A percentile compares a stretch with the other conserved stretches of the same genome.
Evolutionary conservation across 768 basidiomycete species (phyloP).

Genomic region (Naganishia onofrii): DNA sequence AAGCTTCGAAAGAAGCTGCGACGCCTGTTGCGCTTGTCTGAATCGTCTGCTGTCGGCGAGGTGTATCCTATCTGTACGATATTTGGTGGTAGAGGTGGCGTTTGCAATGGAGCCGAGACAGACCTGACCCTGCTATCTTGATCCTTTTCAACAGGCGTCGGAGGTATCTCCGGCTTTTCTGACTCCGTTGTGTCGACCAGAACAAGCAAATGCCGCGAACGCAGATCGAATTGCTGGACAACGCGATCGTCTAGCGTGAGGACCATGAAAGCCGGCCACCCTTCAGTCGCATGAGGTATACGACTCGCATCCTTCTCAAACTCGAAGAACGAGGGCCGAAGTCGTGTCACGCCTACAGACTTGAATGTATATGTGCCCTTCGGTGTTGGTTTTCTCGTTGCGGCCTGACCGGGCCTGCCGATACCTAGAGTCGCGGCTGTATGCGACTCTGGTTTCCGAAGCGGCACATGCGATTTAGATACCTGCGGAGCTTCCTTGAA

Average conservation of each 20-base stretch:
- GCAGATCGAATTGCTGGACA: not conserved
- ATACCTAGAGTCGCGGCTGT: not conserved
- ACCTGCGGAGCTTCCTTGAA: constrained; percentile 6
- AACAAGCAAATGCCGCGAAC: constrained; percentile 2
- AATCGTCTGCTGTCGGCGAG: not conserved
- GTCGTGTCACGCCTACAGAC: not conserved
- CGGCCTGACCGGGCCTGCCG: not conserved
- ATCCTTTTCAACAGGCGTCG: constrained; percentile 2
- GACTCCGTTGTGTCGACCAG: not conserved
- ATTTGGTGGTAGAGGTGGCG: not conserved
- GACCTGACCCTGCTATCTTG: not conserved
- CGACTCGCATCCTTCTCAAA: constrained; percentile 8
- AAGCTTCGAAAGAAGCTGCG: constrained; percentile 25
- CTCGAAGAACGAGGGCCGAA: not conserved
- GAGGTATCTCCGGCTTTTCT: not conserved
- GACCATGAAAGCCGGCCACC: not conserved
- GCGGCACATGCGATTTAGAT: not conserved
- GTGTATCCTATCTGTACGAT: not conserved
- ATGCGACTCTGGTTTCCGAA: not conserved
- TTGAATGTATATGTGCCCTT: not conserved
- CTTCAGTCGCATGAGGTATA: not conserved
- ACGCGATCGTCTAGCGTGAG: not conserved
- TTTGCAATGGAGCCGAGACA: not conserved
- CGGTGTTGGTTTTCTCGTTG: not conserved
- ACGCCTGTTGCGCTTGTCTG: constrained; percentile 6